Evolutionary conservation across 805 yeast genomes (phyloP).

Genomic region (Zygosaccharomyces pseudorouxii): DNA sequence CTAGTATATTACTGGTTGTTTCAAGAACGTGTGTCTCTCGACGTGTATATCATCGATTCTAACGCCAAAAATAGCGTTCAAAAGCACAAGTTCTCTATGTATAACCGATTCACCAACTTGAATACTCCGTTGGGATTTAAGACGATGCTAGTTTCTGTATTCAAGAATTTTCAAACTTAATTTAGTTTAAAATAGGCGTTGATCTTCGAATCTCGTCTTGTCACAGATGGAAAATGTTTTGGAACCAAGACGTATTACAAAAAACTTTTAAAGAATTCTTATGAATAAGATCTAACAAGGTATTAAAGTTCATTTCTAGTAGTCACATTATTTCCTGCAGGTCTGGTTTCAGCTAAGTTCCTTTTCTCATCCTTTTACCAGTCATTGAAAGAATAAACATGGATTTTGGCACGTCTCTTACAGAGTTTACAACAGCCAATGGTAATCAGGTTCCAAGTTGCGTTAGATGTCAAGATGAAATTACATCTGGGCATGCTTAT

Average conservation of each 20-base stretch:
- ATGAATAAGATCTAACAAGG: not conserved
- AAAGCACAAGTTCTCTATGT: too few relatives aligned
- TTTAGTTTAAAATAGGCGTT: not conserved
- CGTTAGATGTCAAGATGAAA: slow-evolving; percentile 47
- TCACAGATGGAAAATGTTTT: slow-evolving; percentile 4
- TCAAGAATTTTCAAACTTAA: not conserved
- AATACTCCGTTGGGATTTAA: not conserved
- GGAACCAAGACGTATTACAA: not conserved
- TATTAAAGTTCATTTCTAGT: not conserved
- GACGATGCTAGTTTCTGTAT: not conserved
- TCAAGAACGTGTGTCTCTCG: too few relatives aligned
- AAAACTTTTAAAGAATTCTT: not conserved
- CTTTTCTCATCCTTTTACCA: not conserved
- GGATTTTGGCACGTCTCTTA: slow-evolving; percentile 4
- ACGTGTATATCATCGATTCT: too few relatives aligned
- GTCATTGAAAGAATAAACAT: not conserved
- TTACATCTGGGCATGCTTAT: slow-evolving; percentile 89
- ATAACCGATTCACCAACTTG: not conserved
- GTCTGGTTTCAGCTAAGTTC: not conserved
- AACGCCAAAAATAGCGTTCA: too few relatives aligned
- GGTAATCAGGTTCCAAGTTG: slow-evolving; percentile 30
- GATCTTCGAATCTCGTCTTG: slow-evolving; percentile 2
- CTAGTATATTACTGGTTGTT: too few relatives aligned
- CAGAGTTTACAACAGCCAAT: slow-evolving; percentile 3
- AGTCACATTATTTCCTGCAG: not conserved